Evolutionary conservation across 129 eudicot genomes (phyloP), one percentile per base, ranked within the genome.

Genomic region (Smallanthus sonchifolius): DNA sequence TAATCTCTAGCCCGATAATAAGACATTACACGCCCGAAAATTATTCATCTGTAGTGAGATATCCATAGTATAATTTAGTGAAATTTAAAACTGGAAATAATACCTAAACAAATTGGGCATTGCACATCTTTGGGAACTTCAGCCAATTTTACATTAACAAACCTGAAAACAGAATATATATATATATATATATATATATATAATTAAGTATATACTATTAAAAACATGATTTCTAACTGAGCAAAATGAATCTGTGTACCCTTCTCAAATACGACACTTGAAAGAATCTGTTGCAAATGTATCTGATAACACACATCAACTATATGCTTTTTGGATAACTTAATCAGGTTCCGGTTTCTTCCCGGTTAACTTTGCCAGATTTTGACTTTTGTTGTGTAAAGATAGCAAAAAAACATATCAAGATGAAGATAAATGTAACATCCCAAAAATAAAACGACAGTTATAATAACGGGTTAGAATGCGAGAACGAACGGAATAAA

Each of bases 51-150:
- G 75, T 36, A 77, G 24, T 56, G 30, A 44, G 60, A 57, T 20
- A 47, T 71, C 40, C 14, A 59, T 13, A 39, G 13, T 20, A 45
- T 44, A 20, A 49, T 15, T 35, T 68, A 43, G 10, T 57, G 39
- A 34, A 51, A 56, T 34, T 80, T n/a, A n/a, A n/a, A n/a, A n/a
- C n/a, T n/a, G n/a, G n/a, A n/a, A n/a, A n/a, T n/a, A n/a, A n/a
- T n/a, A 80, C 83, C 83, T 75, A 92, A 81, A 83, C 96, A 89
- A 62, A 92, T 92, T 61, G 97, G 97, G 73, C 97, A 92, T 10
- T 92, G 94, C 32, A 92, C 93, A 61, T 89, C 96, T 81, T 92
- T 92, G 73, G 93, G 97, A 55, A 92, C 77, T n/a, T 92, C 97
- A 10, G 89, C 80, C 84, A 92, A 47, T 54, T 79, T 78, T 56